Conservation (phyloP, 202 grass and related monocot genomes). For the Saccharum hybrid region DNA sequence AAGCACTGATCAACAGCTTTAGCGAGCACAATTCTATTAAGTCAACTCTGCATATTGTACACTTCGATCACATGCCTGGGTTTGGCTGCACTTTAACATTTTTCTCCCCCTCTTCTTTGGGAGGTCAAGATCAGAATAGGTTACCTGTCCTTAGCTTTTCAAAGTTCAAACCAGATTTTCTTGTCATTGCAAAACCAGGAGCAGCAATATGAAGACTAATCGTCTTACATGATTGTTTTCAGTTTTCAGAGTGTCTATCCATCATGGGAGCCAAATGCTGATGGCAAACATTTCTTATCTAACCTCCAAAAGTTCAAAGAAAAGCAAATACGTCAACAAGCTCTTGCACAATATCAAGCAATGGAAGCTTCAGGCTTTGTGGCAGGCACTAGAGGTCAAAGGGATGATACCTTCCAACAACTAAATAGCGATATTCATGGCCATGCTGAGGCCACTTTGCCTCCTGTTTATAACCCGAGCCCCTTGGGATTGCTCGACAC, state of each 20-base stretch:
- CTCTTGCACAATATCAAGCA: slow-evolving; percentile 58
- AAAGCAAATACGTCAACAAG: slow-evolving; percentile 53
- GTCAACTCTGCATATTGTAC: neutral
- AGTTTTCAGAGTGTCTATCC: slow-evolving; percentile 92
- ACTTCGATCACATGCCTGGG: neutral
- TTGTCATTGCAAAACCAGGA: slow-evolving; percentile 8
- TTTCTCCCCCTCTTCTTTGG: neutral
- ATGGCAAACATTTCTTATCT: slow-evolving; percentile 71
- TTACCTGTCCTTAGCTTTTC: neutral
- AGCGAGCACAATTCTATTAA: neutral
- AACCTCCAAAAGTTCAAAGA: slow-evolving; percentile 90
- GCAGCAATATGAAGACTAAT: slow-evolving; percentile 32
- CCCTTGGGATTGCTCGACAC: slow-evolving; percentile 68
- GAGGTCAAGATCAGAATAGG: neutral
- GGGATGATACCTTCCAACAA: slow-evolving; percentile 50
- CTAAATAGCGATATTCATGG: slow-evolving; percentile 42
- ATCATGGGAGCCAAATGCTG: slow-evolving; percentile 67
- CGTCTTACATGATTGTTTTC: slow-evolving; percentile 42
- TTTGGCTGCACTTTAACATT: neutral
- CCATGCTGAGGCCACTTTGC: slow-evolving; percentile 26
- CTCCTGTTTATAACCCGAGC: slow-evolving; percentile 51
- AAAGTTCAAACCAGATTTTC: slow-evolving; percentile 6
- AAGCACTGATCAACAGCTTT: neutral
- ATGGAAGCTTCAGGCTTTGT: slow-evolving; percentile 61
- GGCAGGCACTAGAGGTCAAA: slow-evolving; percentile 48